Base-by-base conservation (phyloP, 108 stramenopile genomes). In the Aurantiochytrium sp. region DNA sequence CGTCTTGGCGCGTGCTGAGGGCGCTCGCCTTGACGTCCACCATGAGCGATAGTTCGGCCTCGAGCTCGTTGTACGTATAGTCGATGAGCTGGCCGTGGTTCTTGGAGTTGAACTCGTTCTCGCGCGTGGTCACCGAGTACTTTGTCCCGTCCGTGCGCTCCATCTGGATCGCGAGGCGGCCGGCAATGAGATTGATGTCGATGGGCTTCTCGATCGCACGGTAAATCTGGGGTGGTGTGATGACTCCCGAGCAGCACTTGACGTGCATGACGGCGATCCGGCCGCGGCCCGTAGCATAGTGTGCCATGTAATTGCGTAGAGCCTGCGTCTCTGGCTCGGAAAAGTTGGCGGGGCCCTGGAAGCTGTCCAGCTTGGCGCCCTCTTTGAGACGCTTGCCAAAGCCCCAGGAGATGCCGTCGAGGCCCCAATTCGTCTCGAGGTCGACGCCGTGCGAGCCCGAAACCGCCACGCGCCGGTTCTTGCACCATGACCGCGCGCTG, bases 281-380 rank as follows among this genome's bases (percentile, higher is more conserved):
- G 2, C 73, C 73, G 12, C 73, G 73, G 0, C 73, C 73, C 6
- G 73, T 81, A 30, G 73, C 73, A 48, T 81, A 81, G 30, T 81
- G 73, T 27, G 73, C 45, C 73, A 81, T 81, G 4, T 81, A 81
- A 24, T 81, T 48, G n/a, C 73, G 21, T 17, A 81, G 73, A 0
- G 73, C 10, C 2, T 48, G 73, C 3, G 73, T 81, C 24, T 81
- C 73, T 48, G 73, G 73, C 73, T 81, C 73, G 30, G 73, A 81
- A 48, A 81, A 81, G 73, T 81, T 81, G 36, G 73, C 73, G 8
- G 73, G 73, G 42, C 73, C 73, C 73, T 81, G 73, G 45, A 81
- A 81, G 30, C 39, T 48, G 39, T 81, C 73, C 36, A 81, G 45
- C 73, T 81, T 81, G 73, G 73, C 73, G 30, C 73, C 73, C 45